Evolutionary conservation across 345 rosid genomes (phyloP), one percentile per base, ranked within the genome.

Genomic region (Salix exigua): DNA sequence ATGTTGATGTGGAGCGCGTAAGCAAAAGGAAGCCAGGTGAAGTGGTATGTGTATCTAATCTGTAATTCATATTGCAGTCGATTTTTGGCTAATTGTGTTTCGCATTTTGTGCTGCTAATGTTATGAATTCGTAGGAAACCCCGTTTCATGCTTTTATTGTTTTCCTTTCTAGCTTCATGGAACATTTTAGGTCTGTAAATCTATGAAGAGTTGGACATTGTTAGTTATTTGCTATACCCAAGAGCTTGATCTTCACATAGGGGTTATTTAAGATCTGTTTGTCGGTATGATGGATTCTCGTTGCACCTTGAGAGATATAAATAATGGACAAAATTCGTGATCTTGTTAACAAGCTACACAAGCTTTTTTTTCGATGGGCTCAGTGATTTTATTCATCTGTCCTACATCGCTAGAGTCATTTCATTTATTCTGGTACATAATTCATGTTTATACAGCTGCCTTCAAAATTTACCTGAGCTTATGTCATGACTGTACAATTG

Each of bases 11-110:
- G 66, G 96, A 90, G 83, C 92, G 97, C 38, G 85, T 88, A 75
- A 95, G 97, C 88, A 95, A 90, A 85, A 83, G 97, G 78, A 93
- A 91, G 83, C 97, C 97, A 30, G 94, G 91, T 78, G 97, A 88
- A 90, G 87, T 89, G 89, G 99, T 95, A 86, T 63, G 85, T 70
- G 85, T 72, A 12, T 68, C 51, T 46, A 13, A 51, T 68, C 28
- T 26, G 21, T 12, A 14, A 5, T 17, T 53, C 16, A 26, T 8
- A 12, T 68, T 64, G 55, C 61, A 68, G 18, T 46, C 33, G 6
- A 5, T 11, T 75, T 65, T 71, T 55, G 17, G 68, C 26, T 16
- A 31, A 51, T n/a, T 8, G 44, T 74, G 31, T 71, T 51, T 71
- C 42, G 19, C 13, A 10, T 72, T 72, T 31, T 55, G 28, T 63